Evolutionary conservation across 768 basidiomycete genomes (phyloP).

Genomic region (Boletus sp.): DNA sequence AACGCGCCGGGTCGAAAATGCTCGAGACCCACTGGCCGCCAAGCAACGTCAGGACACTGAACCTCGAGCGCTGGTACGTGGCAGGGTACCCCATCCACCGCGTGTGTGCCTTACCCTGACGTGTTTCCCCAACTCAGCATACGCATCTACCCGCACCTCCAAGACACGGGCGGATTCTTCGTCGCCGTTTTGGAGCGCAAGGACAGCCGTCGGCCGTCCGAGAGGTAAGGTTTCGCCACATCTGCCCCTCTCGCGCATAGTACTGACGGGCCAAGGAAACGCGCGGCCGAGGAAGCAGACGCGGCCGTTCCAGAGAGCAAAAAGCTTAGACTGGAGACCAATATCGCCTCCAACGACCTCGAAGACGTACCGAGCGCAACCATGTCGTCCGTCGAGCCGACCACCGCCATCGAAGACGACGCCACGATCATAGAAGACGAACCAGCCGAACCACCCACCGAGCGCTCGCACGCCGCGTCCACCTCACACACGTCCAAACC

Average conservation of each 20-base stretch:
- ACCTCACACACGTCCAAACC: not conserved
- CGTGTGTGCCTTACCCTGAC: not conserved
- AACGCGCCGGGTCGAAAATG: constrained; percentile 58
- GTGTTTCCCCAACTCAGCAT: constrained; percentile 46
- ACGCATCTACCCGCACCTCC: constrained; percentile 91
- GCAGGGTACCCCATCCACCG: not conserved
- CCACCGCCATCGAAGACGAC: constrained; percentile 3
- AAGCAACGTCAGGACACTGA: constrained; percentile 52
- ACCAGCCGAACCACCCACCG: not conserved
- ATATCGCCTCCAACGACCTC: constrained; percentile 7
- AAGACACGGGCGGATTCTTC: constrained; percentile 97
- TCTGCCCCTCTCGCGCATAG: not conserved
- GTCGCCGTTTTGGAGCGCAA: constrained; percentile 81
- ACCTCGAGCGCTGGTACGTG: constrained; percentile 72
- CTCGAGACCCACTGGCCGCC: constrained; percentile 81
- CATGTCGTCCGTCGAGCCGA: constrained; percentile 3
- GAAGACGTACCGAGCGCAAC: constrained; percentile 5
- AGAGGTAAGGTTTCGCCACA: constrained; percentile 10
- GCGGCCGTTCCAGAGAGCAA: constrained; percentile 44
- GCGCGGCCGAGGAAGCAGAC: constrained; percentile 44
- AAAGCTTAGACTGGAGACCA: constrained; percentile 43
- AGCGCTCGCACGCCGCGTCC: not conserved
- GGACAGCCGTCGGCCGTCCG: constrained; percentile 3
- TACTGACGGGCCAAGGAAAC: constrained; percentile 39
- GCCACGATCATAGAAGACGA: constrained; percentile 1